Base-by-base conservation (phyloP, 2,329 filamentous ascomycete species). In the Monilinia polystroma region DNA sequence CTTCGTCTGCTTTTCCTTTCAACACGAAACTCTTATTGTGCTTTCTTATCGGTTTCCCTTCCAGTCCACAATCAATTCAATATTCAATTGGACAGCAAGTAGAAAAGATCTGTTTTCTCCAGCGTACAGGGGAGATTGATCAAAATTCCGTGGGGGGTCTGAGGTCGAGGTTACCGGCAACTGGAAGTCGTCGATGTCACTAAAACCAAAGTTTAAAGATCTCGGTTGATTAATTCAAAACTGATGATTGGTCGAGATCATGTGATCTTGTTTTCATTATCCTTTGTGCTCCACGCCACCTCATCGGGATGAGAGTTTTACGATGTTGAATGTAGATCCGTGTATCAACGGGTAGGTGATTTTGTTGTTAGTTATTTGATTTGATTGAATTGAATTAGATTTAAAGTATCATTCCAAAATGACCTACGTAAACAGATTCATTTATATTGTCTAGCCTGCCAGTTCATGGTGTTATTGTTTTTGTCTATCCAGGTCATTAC, bases 181-280 rank as follows among this genome's bases (percentile, higher is more conserved):
- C 0, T 43, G 38, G 41, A 14, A 59, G 35, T 63, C 68, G 53
- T 65, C 57, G 49, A 63, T 67, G 60, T 51, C 58, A 60, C 58
- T 49, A 35, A 54, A 54, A 23, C 29, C 16, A 54, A 59, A 26
- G 26, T 47, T 47, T 35, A 49, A 35, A 63, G 38, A 66, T 66
- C 38, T 66, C 64, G 57, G 66, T 63, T 66, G 64, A 66, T 59
- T 66, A 63, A 66, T 62, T 58, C 52, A 29, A 52, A 62, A 53
- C 23, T 18, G 26, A 11, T 63, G 64, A 67, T 67, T 67, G 66
- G 66, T 59, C 16, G 3, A 43, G 29, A 55, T 64, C 59, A 64
- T 53, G 60, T 67, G 66, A 54, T 23, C 29, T 12, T 3, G 29
- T 26, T 54, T 14, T 49, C 26, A 12, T 45, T 29, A 35, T 35